A percentile compares a stretch with the other conserved stretches of the same genome.
phyloP scores from a whole-genome alignment of 768 basidiomycete genomes.

The Macrolepiota dolichaula region DNA sequence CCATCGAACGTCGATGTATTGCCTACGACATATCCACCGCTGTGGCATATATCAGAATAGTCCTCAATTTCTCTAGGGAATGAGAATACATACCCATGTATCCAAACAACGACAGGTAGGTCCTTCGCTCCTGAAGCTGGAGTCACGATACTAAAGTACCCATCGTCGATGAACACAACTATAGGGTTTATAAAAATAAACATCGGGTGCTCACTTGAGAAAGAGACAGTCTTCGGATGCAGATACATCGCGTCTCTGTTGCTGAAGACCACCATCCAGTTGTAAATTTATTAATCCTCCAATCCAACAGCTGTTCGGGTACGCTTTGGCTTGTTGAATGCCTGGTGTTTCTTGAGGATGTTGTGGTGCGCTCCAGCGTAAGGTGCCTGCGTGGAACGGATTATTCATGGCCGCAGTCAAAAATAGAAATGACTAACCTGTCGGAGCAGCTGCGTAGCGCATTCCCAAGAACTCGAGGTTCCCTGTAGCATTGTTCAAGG shows the following conservation, averaged over 20 bases:
- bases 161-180: neutral
- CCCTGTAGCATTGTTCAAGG: slow-evolving; percentile 27
- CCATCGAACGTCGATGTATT: slow-evolving; percentile 22
- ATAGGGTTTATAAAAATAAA: neutral
- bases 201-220: slow-evolving; percentile 26
- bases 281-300: neutral
- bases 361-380: slow-evolving; percentile 25
- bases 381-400: neutral
- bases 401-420: neutral
- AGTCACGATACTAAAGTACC: slow-evolving; percentile 27
- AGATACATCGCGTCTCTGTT: slow-evolving; percentile 4
- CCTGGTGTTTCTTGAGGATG: neutral
- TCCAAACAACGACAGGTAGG: slow-evolving; percentile 41
- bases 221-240: slow-evolving; percentile 39
- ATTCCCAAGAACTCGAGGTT: slow-evolving; percentile 39
- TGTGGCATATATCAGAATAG: neutral
- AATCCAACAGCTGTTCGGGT: slow-evolving; percentile 5
- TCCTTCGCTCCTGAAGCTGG: slow-evolving; percentile 26
- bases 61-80: neutral
- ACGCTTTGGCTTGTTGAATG: slow-evolving; percentile 2
- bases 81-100: slow-evolving; percentile 32
- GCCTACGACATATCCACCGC: slow-evolving; percentile 8
- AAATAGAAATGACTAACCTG: slow-evolving; percentile 25
- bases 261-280: neutral
- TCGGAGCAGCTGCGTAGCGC: slow-evolving; percentile 47